These are phyloP conservation scores for Aspergillus avenaceus DNA, from an alignment of 495 filamentous ascomycete species.

Conservation along the genomic window DNA sequence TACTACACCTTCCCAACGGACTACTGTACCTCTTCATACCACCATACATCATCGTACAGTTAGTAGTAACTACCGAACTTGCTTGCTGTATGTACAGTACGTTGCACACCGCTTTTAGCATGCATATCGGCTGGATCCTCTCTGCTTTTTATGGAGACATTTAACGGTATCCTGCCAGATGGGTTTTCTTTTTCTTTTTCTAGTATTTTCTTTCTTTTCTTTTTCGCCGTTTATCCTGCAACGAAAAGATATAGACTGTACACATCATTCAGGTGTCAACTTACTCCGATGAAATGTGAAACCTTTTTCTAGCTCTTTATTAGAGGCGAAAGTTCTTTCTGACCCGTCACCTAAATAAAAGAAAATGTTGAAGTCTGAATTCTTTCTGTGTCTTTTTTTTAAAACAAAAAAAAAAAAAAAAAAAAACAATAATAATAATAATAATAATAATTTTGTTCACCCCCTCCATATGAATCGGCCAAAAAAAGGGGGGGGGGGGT, in stretches of 20 bases:
- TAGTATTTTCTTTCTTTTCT: too few species aligned
- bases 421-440: too few species aligned
- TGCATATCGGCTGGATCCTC: constrained; percentile 10
- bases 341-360: constrained; percentile 14
- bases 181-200: not conserved
- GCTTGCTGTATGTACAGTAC: not conserved
- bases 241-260: not conserved
- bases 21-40: not conserved
- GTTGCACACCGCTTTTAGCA: constrained; percentile 17
- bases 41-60: constrained; percentile 1
- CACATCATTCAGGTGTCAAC: constrained; percentile 2
- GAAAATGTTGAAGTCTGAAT: not conserved
- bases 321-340: not conserved
- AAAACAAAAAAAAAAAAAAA: constrained; percentile 3
- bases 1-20: not conserved
- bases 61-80: not conserved
- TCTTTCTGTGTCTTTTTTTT: too few species aligned
- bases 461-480: too few species aligned
- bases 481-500: too few species aligned
- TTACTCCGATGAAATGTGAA: not conserved
- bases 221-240: too few species aligned
- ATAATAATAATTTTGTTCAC: not conserved
- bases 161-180: not conserved
- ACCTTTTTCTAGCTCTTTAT: not conserved
- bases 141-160: not conserved